Conservation (phyloP, 345 rosid species). For the Durio zibethinus region DNA sequence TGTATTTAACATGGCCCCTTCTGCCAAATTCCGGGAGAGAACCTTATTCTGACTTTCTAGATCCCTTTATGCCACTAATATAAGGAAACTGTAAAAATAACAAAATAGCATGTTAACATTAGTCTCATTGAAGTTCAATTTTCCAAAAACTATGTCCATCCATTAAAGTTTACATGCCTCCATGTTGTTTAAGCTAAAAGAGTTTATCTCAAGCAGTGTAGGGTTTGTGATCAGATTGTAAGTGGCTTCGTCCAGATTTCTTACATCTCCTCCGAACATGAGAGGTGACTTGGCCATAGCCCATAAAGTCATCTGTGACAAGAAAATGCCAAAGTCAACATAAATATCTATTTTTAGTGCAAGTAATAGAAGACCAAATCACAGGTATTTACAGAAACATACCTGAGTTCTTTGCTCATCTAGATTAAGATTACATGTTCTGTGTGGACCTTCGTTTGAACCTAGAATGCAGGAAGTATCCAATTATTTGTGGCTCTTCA, state of each 20-base stretch:
- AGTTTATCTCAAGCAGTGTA: slow-evolving; percentile 60
- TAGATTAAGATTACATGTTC: slow-evolving; percentile 51
- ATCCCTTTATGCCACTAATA: slow-evolving; percentile 27
- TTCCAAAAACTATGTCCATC: neutral
- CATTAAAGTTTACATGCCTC: slow-evolving; percentile 48
- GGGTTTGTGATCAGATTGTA: slow-evolving; percentile 70
- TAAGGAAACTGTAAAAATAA: slow-evolving; percentile 52
- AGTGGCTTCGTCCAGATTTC: slow-evolving; percentile 64
- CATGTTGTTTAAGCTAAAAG: slow-evolving; percentile 62
- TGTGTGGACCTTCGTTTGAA: slow-evolving; percentile 75
- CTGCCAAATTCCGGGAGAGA: slow-evolving; percentile 12
- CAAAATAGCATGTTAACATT: neutral
- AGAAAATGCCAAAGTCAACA: slow-evolving; percentile 10
- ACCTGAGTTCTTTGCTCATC: slow-evolving; percentile 86
- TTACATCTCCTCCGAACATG: slow-evolving; percentile 89
- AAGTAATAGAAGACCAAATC: neutral
- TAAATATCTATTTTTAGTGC: neutral
- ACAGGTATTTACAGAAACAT: slow-evolving; percentile 8
- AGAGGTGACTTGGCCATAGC: slow-evolving; percentile 87
- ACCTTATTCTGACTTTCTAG: slow-evolving; percentile 12
- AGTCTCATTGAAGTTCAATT: neutral
- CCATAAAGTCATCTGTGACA: slow-evolving; percentile 88
- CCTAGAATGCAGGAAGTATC: slow-evolving; percentile 35
- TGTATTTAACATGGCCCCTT: slow-evolving; percentile 21
- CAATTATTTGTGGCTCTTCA: slow-evolving; percentile 11